Conservation (phyloP, 2,329 filamentous ascomycete species). For the Aspergillus awamori region DNA sequence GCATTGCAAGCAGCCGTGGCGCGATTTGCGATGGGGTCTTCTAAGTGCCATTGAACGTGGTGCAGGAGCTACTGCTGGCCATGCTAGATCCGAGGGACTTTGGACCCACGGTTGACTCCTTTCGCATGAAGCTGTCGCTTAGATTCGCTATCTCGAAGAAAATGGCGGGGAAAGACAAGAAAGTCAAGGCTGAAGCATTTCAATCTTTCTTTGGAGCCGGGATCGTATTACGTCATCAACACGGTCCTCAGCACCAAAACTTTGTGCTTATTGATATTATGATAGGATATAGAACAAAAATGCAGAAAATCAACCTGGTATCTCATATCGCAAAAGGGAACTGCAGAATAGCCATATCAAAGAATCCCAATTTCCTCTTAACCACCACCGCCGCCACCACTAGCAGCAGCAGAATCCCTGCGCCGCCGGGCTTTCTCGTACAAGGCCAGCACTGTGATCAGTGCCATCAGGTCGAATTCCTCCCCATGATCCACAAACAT, state of each 20-base stretch:
- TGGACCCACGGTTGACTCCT: neutral
- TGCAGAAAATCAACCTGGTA: neutral
- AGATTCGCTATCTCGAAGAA: neutral
- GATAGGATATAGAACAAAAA: neutral
- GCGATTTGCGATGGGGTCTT: slow-evolving; percentile 41
- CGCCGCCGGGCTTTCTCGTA: slow-evolving; percentile 30
- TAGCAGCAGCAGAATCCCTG: slow-evolving; percentile 9
- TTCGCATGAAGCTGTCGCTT: neutral
- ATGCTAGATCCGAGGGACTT: neutral
- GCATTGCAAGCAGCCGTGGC: slow-evolving; percentile 39
- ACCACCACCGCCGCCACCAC: slow-evolving; percentile 11
- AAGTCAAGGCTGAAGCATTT: no score
- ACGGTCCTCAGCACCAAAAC: no score
- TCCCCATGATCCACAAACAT: slow-evolving; percentile 30
- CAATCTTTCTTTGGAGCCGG: no score
- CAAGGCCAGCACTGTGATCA: slow-evolving; percentile 31
- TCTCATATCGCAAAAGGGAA: neutral
- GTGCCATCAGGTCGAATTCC: slow-evolving; percentile 34
- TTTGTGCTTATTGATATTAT: neutral
- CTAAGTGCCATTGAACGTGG: slow-evolving; percentile 33
- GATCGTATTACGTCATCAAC: no score
- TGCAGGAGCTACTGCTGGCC: neutral
- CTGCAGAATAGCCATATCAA: neutral
- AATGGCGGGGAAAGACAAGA: no score
- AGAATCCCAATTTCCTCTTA: slow-evolving; percentile 11